phyloP scores from a whole-genome alignment of 371 early-diverging fungal genomes.

The Syncephalis fuscata region DNA sequence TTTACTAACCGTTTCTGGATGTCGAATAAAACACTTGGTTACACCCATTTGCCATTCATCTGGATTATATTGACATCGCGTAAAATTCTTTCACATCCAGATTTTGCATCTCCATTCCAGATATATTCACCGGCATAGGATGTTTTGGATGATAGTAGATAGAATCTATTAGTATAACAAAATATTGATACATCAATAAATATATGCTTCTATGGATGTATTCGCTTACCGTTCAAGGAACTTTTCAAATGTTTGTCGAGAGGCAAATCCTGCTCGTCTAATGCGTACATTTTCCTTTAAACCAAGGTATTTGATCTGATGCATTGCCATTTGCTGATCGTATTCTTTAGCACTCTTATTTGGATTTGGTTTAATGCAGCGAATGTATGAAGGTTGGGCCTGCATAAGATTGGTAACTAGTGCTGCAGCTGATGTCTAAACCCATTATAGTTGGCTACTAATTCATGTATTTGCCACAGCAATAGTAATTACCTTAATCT shows the following conservation, averaged over 20 bases:
- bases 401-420: constrained; percentile 88
- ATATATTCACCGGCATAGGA: constrained; percentile 75
- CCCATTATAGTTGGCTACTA: not conserved
- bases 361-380: constrained; percentile 98
- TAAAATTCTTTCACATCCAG: constrained; percentile 58
- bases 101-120: constrained; percentile 69
- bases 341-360: constrained; percentile 79
- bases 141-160: constrained; percentile 53
- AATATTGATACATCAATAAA: constrained; percentile 1
- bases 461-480: constrained; percentile 17
- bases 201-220: constrained; percentile 1
- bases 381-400: constrained; percentile 94
- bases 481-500: constrained; percentile 52
- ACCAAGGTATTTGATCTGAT: constrained; percentile 93
- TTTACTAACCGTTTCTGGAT: constrained; percentile 65
- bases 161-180: constrained; percentile 27
- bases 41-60: constrained; percentile 95
- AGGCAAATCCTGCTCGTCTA: constrained; percentile 91
- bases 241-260: constrained; percentile 79
- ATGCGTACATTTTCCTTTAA: constrained; percentile 95
- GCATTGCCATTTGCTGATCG: constrained; percentile 80
- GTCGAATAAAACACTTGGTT: constrained; percentile 86
- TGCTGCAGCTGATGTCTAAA: constrained; percentile 19
- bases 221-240: constrained; percentile 41
- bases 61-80: constrained; percentile 65